phyloP scores from a whole-genome alignment of 78 protist species.

The Tieghemostelium lacteum region DNA sequence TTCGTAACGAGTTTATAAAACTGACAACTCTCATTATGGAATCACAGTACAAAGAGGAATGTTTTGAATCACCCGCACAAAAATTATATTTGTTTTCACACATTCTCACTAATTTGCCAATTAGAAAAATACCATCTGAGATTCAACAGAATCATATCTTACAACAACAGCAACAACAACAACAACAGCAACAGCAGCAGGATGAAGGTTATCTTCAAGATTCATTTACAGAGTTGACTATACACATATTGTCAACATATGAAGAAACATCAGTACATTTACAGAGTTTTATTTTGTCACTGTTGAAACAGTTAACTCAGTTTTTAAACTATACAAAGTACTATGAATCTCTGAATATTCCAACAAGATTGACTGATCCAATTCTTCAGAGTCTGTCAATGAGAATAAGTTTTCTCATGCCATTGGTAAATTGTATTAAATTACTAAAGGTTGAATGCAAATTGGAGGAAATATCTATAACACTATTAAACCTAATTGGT shows the following conservation, averaged over 20 bases:
- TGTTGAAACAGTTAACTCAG: conserved; percentile 31
- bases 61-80: conserved; percentile 8
- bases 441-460: neutral
- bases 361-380: neutral
- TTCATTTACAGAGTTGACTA: conserved; percentile 63
- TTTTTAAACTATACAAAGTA: conserved; percentile 22
- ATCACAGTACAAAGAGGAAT: conserved; percentile 41
- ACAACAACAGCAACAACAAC: neutral
- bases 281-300: conserved; percentile 23
- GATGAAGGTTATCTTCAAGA: conserved; percentile 43
- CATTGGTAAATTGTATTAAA: conserved; percentile 12
- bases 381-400: conserved; percentile 8
- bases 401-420: conserved; percentile 36
- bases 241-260: conserved; percentile 29
- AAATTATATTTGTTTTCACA: conserved; percentile 40
- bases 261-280: conserved; percentile 10
- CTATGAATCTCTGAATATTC: conserved; percentile 12
- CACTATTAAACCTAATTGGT: conserved; percentile 8
- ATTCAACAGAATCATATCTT: neutral
- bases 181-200: neutral
- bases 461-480: conserved; percentile 43
- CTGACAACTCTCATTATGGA: conserved; percentile 33
- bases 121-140: conserved; percentile 7
- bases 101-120: conserved; percentile 38
- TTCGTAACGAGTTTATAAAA: conserved; percentile 43